These are phyloP conservation scores for Solanum hybrid DNA, from an alignment of 305 asterid genomes.

Conservation along the genomic window DNA sequence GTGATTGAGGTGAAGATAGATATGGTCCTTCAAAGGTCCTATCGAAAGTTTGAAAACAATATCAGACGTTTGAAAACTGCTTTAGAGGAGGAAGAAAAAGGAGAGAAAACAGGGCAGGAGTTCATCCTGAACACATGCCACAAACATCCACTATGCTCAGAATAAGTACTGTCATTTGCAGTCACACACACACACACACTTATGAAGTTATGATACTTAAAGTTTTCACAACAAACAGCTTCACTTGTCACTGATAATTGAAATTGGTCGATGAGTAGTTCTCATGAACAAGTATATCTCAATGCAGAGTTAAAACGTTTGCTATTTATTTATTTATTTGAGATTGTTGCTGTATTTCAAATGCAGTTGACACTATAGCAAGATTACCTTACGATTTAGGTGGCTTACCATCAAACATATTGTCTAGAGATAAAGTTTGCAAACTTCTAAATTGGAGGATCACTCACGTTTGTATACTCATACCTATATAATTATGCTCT, in stretches of 20 bases:
- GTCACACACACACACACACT: not conserved
- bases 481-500: not conserved
- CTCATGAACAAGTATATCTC: not conserved
- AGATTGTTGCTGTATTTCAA: not conserved
- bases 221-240: not conserved
- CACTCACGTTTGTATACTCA: not conserved
- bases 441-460: not conserved
- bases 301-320: not conserved
- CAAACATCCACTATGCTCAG: not conserved
- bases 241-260: not conserved
- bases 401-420: not conserved
- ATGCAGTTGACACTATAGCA: not conserved
- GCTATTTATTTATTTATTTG: not conserved
- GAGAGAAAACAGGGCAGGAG: not conserved
- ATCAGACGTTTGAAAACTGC: not conserved
- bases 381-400: not conserved
- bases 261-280: not conserved
- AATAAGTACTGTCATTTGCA: not conserved
- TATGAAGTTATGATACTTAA: not conserved
- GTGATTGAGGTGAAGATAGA: conserved; percentile 94
- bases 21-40: conserved; percentile 96
- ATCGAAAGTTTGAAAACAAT: conserved; percentile 6
- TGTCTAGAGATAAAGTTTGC: not conserved
- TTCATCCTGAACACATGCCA: not conserved
- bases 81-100: not conserved